Evolutionary conservation across 2,329 filamentous ascomycete species (phyloP), one percentile per base, ranked within the genome.

Genomic region (Hymenoscyphus albidus): DNA sequence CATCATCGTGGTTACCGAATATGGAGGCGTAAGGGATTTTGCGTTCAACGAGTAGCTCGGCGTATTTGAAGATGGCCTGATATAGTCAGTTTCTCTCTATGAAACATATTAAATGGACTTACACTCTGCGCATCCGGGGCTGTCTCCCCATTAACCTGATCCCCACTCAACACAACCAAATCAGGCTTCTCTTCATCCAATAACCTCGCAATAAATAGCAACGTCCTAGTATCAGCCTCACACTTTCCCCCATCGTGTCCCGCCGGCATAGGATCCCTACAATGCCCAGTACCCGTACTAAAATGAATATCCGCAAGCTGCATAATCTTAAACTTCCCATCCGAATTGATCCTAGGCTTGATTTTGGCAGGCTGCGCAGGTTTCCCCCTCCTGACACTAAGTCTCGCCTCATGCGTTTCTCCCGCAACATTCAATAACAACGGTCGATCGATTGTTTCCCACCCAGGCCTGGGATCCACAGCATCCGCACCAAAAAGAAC

Each of bases 1-100:
- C 94, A 73, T 98, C 94, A 74, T 99, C 95, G 77, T 99, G 95
- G 76, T 99, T 99, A 64, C 95, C 95, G 74, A 98, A 97, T 65
- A 99, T 98, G 66, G 89, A 88, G 16, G 93, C 91, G 73, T 96
- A 98, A 0, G 95, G 95, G 44, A 98, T 92, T 72, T 92, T 92
- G 76, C 91, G 91, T 76, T 92, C 87, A 67, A 92, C 90, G 60
- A 99, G 86, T 13, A 96, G 82, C 58, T 91, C 88, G 5, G 92
- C 90, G 72, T 93, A 92, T 78, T 99, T 99, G 82, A 96, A 97
- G 65, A 99, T 90, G 44, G 94, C 91, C 87, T 90, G 62, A 22
- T 5, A 7, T 2, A 27, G 22, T 60, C 32, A 60, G 58, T 27
- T 35, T 14, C 27, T 10, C 9, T 18, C 13, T 7, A 18, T n/a